A percentile compares a stretch with the other conserved stretches of the same genome.
These are phyloP conservation scores for Umbelopsis vinacea DNA, from an alignment of 192 early-diverging fungal genomes.

Conservation along the genomic window DNA sequence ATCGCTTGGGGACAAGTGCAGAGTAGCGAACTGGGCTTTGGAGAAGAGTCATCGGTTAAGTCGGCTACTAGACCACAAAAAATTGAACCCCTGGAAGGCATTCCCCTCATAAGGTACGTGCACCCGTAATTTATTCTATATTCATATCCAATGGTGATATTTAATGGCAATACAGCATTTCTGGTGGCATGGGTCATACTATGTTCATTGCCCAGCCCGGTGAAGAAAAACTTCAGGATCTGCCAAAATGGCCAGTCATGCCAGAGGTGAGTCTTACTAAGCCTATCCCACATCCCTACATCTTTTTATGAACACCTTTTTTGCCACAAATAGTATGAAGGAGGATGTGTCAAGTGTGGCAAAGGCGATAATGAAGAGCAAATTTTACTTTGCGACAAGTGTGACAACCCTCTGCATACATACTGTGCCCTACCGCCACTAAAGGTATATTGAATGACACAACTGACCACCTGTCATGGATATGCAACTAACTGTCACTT, in stretches of 20 bases:
- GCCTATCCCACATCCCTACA: not conserved
- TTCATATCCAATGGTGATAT: not conserved
- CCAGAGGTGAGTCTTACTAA: constrained; percentile 26
- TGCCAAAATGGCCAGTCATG: constrained; percentile 51
- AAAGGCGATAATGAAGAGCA: constrained; percentile 52
- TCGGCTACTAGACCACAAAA: constrained; percentile 51
- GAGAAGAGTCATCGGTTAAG: constrained; percentile 40
- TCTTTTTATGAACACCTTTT: constrained; percentile 1
- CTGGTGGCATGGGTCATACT: constrained; percentile 48
- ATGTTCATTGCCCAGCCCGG: constrained; percentile 48
- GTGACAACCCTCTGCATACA: constrained; percentile 49
- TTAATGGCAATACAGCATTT: constrained; percentile 28
- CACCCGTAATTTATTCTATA: not conserved
- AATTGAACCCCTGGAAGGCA: constrained; percentile 48
- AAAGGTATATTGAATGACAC: constrained; percentile 26
- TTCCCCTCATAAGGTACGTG: constrained; percentile 39
- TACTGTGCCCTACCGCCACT: constrained; percentile 50
- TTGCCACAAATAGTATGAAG: constrained; percentile 32
- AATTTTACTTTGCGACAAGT: constrained; percentile 54
- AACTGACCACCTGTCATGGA: not conserved
- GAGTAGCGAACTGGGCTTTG: constrained; percentile 49
- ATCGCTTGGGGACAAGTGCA: constrained; percentile 54
- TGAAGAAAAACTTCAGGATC: constrained; percentile 46
- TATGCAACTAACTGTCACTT: not conserved
- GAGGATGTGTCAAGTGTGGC: constrained; percentile 52